Conservation (phyloP, 495 filamentous ascomycete species). For the Aspergillus leporis region DNA sequence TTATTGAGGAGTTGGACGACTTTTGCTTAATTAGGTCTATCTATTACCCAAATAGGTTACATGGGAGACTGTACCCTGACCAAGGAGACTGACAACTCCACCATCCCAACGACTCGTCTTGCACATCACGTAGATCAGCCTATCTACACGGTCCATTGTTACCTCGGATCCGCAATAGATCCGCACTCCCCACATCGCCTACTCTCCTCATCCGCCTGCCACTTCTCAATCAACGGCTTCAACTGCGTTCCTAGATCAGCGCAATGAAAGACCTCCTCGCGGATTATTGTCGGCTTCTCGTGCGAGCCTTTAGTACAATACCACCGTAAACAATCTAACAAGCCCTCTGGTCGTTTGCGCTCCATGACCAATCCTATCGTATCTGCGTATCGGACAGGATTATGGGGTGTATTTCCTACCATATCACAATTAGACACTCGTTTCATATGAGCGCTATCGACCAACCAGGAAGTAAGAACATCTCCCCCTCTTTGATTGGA, state of each 20-base stretch:
- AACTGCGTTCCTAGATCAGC: slow-evolving; percentile 83
- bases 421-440: not conserved
- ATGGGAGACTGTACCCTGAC: not conserved
- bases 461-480: slow-evolving; percentile 72
- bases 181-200: slow-evolving; percentile 74
- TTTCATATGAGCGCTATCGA: not conserved
- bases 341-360: slow-evolving; percentile 65
- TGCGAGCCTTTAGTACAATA: slow-evolving; percentile 63
- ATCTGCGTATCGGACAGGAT: slow-evolving; percentile 53
- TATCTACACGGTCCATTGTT: not conserved
- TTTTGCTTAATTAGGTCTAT: not conserved
- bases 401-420: slow-evolving; percentile 67
- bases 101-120: not conserved
- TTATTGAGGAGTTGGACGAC: not conserved
- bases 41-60: not conserved
- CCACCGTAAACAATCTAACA: slow-evolving; percentile 75
- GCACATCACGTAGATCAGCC: not conserved
- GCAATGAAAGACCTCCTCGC: slow-evolving; percentile 77
- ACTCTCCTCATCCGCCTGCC: slow-evolving; percentile 61
- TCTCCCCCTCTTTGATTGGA: slow-evolving; percentile 78
- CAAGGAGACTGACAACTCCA: not conserved
- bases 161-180: slow-evolving; percentile 5
- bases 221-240: slow-evolving; percentile 74
- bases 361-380: slow-evolving; percentile 77
- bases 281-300: slow-evolving; percentile 49